Percentiles rank a stretch among this genome's conserved stretches.
Conservation (phyloP, 1,284 basidiomycete species). For the Leucoagaricus sp. region DNA sequence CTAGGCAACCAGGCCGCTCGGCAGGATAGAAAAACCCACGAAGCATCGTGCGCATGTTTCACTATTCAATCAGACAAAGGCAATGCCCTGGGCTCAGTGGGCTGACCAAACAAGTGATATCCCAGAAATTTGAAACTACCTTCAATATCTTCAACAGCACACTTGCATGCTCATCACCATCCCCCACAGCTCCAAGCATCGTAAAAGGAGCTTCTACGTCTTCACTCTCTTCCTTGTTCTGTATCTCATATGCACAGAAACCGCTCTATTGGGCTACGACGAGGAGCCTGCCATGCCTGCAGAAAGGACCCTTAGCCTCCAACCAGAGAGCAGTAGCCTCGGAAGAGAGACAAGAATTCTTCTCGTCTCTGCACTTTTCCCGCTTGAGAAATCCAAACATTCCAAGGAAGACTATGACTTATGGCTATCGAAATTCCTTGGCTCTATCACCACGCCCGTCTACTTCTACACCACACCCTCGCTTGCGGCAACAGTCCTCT, state of each 20-base stretch:
- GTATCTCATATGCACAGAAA: conserved; percentile 4
- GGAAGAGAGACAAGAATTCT: conserved; percentile 33
- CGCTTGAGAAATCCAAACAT: conserved; percentile 50
- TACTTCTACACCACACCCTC: conserved; percentile 53
- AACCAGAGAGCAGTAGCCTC: not conserved
- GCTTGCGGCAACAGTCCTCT: conserved; percentile 29
- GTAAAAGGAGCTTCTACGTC: not conserved
- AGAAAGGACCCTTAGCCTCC: not conserved
- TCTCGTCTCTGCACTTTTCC: conserved; percentile 55
- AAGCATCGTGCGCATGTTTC: too few relatives aligned
- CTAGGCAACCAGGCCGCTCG: too few relatives aligned
- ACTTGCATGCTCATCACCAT: not conserved
- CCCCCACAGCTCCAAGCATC: not conserved
- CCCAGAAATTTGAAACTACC: too few relatives aligned
- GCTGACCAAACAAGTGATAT: too few relatives aligned
- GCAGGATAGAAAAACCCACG: too few relatives aligned
- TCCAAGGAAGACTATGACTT: conserved; percentile 41
- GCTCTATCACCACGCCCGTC: conserved; percentile 43
- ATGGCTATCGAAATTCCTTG: conserved; percentile 46
- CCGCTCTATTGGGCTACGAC: not conserved
- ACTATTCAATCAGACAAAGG: too few relatives aligned
- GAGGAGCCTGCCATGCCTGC: too few relatives aligned
- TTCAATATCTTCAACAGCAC: too few relatives aligned
- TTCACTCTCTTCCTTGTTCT: not conserved
- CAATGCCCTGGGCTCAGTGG: too few relatives aligned